Percentiles rank a stretch among this genome's conserved stretches.
phyloP scores from a whole-genome alignment of 352 stramenopile genomes.

The Phytophthora vignae region DNA sequence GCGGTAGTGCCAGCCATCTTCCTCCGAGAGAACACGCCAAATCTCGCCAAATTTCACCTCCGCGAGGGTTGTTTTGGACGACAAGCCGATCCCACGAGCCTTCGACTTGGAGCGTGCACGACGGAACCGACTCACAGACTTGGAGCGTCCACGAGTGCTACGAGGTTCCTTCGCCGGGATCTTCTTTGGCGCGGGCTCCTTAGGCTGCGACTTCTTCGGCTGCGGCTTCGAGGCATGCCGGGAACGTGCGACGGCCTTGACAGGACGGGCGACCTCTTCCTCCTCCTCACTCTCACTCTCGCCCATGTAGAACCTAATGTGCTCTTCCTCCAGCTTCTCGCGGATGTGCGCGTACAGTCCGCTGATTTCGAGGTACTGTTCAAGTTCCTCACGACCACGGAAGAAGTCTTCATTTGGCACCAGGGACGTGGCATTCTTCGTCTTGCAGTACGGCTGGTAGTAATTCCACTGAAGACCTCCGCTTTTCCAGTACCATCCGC shows the following conservation, averaged over 20 bases:
- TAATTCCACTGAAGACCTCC: slow-evolving; percentile 60
- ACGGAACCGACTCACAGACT: slow-evolving; percentile 21
- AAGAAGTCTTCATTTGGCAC: slow-evolving; percentile 59
- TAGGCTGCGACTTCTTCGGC: background rate
- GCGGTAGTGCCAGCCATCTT: slow-evolving; percentile 62
- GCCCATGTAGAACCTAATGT: slow-evolving; percentile 27
- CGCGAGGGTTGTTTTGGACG: slow-evolving; percentile 31
- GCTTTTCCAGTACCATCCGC: slow-evolving; percentile 75
- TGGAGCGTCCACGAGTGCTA: slow-evolving; percentile 10
- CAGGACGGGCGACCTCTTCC: background rate
- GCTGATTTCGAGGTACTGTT: slow-evolving; percentile 48
- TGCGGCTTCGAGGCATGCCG: slow-evolving; percentile 5
- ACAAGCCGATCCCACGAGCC: slow-evolving; percentile 11
- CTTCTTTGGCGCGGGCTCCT: background rate
- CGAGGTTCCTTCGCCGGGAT: background rate
- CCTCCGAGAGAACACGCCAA: slow-evolving; percentile 49
- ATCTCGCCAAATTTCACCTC: slow-evolving; percentile 76
- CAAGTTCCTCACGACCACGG: slow-evolving; percentile 45
- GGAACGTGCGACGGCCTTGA: background rate
- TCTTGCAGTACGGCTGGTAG: slow-evolving; percentile 60
- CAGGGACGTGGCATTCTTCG: slow-evolving; percentile 36
- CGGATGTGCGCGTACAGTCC: slow-evolving; percentile 54
- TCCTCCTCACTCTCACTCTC: slow-evolving; percentile 29
- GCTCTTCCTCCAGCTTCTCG: slow-evolving; percentile 49
- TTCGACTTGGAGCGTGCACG: slow-evolving; percentile 35